A percentile compares a stretch with the other conserved stretches of the same genome.
Evolutionary conservation across 768 basidiomycete genomes (phyloP).

Genomic region (Boletus tylopilopsis): DNA sequence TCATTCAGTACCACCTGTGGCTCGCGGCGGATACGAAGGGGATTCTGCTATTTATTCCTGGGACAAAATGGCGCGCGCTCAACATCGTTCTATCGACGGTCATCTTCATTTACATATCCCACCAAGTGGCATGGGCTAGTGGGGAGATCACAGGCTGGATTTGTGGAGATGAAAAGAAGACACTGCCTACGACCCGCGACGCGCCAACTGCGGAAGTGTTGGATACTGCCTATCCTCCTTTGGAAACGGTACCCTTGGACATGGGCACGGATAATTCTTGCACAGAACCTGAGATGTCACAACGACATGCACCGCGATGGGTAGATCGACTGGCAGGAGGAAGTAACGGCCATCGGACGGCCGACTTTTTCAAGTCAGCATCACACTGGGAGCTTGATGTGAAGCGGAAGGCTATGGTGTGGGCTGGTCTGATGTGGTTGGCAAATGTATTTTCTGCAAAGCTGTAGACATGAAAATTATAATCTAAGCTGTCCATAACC

Average conservation of each 20-base stretch:
- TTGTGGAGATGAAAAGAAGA: constrained; percentile 37
- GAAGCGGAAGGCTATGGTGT: constrained; percentile 39
- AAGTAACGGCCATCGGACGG: constrained; percentile 16
- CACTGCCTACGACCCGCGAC: constrained; percentile 19
- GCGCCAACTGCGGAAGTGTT: not conserved
- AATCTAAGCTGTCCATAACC: not conserved
- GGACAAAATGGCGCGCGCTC: constrained; percentile 64
- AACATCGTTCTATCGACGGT: constrained; percentile 75
- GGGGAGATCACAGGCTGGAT: constrained; percentile 62
- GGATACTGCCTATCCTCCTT: not conserved
- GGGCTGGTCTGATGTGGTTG: constrained; percentile 54
- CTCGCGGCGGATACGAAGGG: constrained; percentile 82
- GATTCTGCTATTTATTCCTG: constrained; percentile 74
- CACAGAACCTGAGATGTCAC: constrained; percentile 37
- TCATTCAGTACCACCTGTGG: constrained; percentile 88
- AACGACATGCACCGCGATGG: constrained; percentile 43
- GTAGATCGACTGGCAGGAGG: constrained; percentile 47
- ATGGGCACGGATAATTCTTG: not conserved
- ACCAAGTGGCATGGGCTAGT: constrained; percentile 74
- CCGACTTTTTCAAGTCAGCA: constrained; percentile 23
- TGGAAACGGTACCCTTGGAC: constrained; percentile 13
- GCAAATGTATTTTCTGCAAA: constrained; percentile 59
- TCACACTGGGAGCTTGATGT: constrained; percentile 37
- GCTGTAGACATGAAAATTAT: constrained; percentile 6
- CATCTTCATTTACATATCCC: constrained; percentile 77